Evolutionary conservation across 2,329 filamentous ascomycete species (phyloP), one percentile per base, ranked within the genome.

Genomic region (Phialocephala subalpina): DNA sequence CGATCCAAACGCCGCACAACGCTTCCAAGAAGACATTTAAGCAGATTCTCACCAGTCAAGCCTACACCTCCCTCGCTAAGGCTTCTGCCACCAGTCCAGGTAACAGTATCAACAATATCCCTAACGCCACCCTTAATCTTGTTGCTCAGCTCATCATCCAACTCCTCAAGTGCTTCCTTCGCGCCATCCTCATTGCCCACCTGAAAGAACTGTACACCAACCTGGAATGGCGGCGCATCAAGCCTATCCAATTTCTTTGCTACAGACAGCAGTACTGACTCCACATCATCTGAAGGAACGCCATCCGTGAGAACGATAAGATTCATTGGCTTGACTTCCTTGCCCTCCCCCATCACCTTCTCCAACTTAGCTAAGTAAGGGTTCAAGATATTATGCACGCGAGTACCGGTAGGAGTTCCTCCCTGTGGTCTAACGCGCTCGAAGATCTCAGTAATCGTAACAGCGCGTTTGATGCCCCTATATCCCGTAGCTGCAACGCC

Each of bases 121-220:
- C 95, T 83, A 18, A 95, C 77, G 16, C 84, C 82, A 36, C 83
- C 80, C 35, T 84, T 80, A 33, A 82, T 80, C 18, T 86, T 74
- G 49, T 85, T 82, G 1, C 79, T 81, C 40, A 96, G 80, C 3
- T 86, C 85, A 76, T 97, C 92, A 75, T 98, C 95, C 7, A 98
- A 83, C 56, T 89, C 83, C 71, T 86, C 81, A 45, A 98, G 82
- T 63, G 90, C 88, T 70, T 83, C 79, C 1, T 84, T 82, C 0
- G 94, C 95, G 12, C 47, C 81, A 0, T 80, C 75, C 72, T 97
- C 92, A 59, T 86, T 84, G 64, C 95, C 95, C 52, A 98, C 92
- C 80, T 97, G 95, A 82, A 98, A 97, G 82, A 98, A 98, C 78
- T 98, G 95, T 64, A 98, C 88, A 38, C 95, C 95, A 8, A 97